Evolutionary conservation across 441 rosid genomes (phyloP).

Genomic region (Syzygium syzygioides): DNA sequence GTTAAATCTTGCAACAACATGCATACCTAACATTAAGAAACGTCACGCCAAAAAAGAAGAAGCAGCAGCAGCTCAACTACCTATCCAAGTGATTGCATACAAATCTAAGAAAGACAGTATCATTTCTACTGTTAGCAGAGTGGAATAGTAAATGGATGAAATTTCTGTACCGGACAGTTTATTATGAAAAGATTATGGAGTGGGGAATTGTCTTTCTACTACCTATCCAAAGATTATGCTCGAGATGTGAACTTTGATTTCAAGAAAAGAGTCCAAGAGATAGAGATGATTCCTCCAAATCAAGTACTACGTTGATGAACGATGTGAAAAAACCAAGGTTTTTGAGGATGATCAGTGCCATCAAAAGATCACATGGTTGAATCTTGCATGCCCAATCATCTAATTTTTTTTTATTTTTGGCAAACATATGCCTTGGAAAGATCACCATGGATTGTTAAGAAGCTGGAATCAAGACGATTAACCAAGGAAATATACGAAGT

Average conservation of each 20-base stretch:
- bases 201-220: neutral
- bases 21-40: neutral
- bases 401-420: neutral
- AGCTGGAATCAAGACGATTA: neutral
- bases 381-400: neutral
- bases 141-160: neutral
- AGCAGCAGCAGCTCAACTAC: neutral
- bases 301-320: too few species aligned
- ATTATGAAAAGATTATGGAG: neutral
- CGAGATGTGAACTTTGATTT: neutral
- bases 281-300: neutral
- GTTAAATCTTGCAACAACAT: neutral
- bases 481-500: neutral
- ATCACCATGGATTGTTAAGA: neutral
- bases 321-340: neutral
- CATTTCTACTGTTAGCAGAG: neutral
- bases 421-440: neutral
- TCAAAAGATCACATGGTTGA: too few species aligned
- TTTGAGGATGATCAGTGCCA: neutral
- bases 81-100: neutral
- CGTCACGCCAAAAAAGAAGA: neutral
- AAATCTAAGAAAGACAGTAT: too few species aligned
- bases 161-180: neutral
- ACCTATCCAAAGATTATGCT: neutral
- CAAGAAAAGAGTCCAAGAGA: too few species aligned